A percentile compares a stretch with the other conserved stretches of the same genome.
Conservation (phyloP, 2,329 filamentous ascomycete genomes). For the Calonectria hawksworthii region DNA sequence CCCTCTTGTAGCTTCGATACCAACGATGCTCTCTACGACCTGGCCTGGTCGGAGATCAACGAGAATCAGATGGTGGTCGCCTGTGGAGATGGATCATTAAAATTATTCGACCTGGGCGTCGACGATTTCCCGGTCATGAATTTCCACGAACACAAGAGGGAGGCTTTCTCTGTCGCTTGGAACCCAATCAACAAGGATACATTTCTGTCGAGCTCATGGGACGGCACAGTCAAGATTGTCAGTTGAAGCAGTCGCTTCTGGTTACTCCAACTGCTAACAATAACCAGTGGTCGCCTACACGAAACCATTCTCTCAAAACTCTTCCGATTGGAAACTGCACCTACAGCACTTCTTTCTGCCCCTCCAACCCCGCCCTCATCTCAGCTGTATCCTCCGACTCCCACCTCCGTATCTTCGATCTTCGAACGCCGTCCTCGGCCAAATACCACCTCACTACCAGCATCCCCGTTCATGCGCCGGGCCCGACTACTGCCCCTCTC, state of each 20-base stretch:
- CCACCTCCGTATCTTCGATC: slow-evolving; percentile 90
- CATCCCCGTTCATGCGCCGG: slow-evolving; percentile 84
- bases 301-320: slow-evolving; percentile 81
- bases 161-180: slow-evolving; percentile 94
- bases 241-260: slow-evolving; percentile 38
- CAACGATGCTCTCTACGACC: slow-evolving; percentile 95
- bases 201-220: slow-evolving; percentile 94
- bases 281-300: slow-evolving; percentile 83
- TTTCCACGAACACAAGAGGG: slow-evolving; percentile 93
- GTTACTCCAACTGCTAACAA: neutral
- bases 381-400: slow-evolving; percentile 92
- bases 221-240: slow-evolving; percentile 92
- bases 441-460: slow-evolving; percentile 88
- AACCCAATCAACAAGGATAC: slow-evolving; percentile 91
- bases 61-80: slow-evolving; percentile 93
- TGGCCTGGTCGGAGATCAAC: slow-evolving; percentile 95
- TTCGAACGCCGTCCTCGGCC: slow-evolving; percentile 86
- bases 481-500: neutral
- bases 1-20: slow-evolving; percentile 82
- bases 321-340: slow-evolving; percentile 94
- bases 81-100: slow-evolving; percentile 93
- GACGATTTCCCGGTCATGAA: slow-evolving; percentile 89
- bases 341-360: slow-evolving; percentile 92
- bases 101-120: slow-evolving; percentile 89
- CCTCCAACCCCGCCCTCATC: slow-evolving; percentile 86